These are phyloP conservation scores for Rubia tinctorum DNA, from an alignment of 305 asterid species.

Conservation along the genomic window DNA sequence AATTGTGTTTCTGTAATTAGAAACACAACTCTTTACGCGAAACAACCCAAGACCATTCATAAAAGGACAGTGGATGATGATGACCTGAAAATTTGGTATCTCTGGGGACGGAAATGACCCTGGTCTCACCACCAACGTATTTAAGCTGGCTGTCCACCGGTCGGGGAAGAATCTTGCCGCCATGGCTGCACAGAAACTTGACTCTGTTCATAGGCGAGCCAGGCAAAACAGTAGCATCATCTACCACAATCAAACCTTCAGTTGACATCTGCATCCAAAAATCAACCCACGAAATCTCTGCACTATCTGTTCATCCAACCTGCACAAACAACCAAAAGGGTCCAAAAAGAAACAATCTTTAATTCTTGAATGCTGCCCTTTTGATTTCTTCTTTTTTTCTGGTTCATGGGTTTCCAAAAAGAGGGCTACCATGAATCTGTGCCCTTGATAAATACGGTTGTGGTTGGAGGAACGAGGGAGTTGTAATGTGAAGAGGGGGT, in stretches of 20 bases:
- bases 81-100: constrained; percentile 61
- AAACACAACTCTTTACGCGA: background rate
- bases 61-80: background rate
- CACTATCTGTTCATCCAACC: background rate
- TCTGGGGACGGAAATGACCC: constrained; percentile 61
- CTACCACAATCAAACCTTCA: constrained; percentile 28
- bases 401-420: background rate
- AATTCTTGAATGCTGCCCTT: background rate
- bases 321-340: constrained; percentile 8
- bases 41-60: background rate
- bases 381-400: background rate
- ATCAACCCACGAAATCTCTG: background rate
- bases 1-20: background rate
- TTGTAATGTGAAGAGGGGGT: background rate
- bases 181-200: constrained; percentile 83
- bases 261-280: constrained; percentile 29
- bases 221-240: constrained; percentile 35
- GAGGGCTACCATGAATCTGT: background rate
- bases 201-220: constrained; percentile 48
- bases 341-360: background rate
- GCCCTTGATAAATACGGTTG: background rate
- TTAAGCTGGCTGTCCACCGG: constrained; percentile 72
- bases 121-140: constrained; percentile 89
- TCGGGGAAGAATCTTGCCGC: constrained; percentile 83
- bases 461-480: background rate